Conservation (phyloP, 2,329 filamentous ascomycete species). For the Colletotrichum sp. region DNA sequence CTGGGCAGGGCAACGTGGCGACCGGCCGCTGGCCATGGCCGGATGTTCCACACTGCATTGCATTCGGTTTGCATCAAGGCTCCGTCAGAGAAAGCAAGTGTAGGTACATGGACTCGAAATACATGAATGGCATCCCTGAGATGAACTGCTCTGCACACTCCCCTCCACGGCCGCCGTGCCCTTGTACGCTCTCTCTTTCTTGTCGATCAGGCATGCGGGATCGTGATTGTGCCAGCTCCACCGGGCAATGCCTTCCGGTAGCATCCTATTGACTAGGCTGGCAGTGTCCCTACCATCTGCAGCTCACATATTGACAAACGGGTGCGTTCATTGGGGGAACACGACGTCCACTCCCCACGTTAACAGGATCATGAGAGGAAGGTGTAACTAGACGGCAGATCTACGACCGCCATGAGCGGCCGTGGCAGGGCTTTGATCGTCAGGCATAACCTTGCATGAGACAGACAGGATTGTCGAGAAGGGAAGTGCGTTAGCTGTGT, state of each 20-base stretch:
- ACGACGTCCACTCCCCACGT: not conserved
- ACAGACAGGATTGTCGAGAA: not conserved
- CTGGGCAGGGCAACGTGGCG: slow-evolving; percentile 23
- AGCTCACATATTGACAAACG: not conserved
- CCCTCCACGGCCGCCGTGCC: not conserved
- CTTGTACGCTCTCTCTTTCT: not conserved
- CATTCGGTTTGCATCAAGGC: slow-evolving; percentile 8
- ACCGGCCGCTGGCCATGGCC: slow-evolving; percentile 23
- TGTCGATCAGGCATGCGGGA: slow-evolving; percentile 5
- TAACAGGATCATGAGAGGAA: not conserved
- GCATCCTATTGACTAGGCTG: slow-evolving; percentile 7
- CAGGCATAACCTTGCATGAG: not conserved
- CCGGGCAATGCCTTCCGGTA: not conserved
- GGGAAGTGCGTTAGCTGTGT: not conserved
- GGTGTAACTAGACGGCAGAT: not conserved
- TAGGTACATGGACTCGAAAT: not conserved
- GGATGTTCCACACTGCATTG: slow-evolving; percentile 20
- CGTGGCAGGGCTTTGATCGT: not conserved
- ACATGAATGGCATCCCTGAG: not conserved
- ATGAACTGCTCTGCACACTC: not conserved
- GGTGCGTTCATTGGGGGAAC: not conserved
- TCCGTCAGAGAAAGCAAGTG: not conserved
- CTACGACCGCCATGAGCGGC: not conserved
- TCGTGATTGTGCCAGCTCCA: not conserved
- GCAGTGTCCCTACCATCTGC: not conserved